Base-by-base conservation (phyloP, 495 filamentous ascomycete genomes). In the Evernia prunastri region DNA sequence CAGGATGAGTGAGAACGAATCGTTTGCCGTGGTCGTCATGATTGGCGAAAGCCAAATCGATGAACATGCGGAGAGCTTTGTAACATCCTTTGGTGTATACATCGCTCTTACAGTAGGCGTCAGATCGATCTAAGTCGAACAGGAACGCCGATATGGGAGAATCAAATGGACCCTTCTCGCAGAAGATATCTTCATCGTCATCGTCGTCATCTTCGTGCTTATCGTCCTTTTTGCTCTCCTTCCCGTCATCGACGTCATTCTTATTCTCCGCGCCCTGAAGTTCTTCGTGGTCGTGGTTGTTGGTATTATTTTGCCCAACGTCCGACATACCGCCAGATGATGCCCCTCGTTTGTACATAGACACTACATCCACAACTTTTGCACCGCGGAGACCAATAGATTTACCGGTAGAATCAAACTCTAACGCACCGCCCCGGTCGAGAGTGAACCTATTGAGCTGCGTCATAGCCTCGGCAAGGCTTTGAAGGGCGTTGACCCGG, bases 1-100 rank as follows among this genome's bases (percentile, higher is more conserved):
- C 75, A 9, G 71, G 68, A 66, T 68, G 68, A 20, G 39, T 47
- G 11, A 61, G 10, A 8, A 58, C 33, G 42, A 65, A 65, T 11
- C 11, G 31, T 31, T 36, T 23, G 12, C 31, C 25, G 20, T 29
- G 18, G 17, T 47, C 45, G 3, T 53, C 58, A 10, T 8, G 0
- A 27, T 42, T 35, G 3, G 58, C 40, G 31, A 56, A 27, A 27
- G 63, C 37, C 37, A 8, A 65, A 13, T 61, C 43, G 33, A 65
- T 42, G 29, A 47, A 40, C 25, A 60, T 31, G 33, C 47, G 42
- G 15, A 60, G 56, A 20, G 56, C 20, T 20, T 31, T 25, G 47
- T 51, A 31, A 18, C 27, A n/a, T 27, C 25, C 63, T 36, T 36
- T 23, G 7, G 23, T 15, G 13, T 20, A 27, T 56, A 2, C 37